Evolutionary conservation across 139 green algal species (phyloP).

Genomic region (Eudorina sp.): DNA sequence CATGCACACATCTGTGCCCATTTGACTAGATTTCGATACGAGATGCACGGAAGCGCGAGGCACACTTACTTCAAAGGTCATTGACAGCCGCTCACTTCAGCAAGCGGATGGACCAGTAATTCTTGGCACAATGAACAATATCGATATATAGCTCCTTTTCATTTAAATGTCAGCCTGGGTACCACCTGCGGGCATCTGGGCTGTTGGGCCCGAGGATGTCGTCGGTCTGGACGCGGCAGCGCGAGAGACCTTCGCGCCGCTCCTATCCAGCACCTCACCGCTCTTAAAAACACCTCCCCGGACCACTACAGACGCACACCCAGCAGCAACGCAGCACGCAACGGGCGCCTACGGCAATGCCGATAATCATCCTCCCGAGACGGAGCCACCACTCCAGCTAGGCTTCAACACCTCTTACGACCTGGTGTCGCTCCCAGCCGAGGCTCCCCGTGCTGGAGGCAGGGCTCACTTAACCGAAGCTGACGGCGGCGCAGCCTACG

Average conservation of each 20-base stretch:
- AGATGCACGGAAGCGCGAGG: too few relatives aligned
- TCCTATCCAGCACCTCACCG: background rate
- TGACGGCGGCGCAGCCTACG: background rate
- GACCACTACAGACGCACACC: too few relatives aligned
- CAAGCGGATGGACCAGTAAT: too few relatives aligned
- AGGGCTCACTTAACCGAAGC: background rate
- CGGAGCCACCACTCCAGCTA: background rate
- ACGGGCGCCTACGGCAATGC: background rate
- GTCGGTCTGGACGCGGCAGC: background rate
- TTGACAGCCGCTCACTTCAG: too few relatives aligned
- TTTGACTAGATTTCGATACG: too few relatives aligned
- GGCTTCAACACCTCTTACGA: background rate
- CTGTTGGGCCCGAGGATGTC: background rate
- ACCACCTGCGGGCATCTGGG: conserved; percentile 4
- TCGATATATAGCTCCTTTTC: too few relatives aligned
- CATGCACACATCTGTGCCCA: too few relatives aligned
- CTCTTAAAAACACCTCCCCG: background rate
- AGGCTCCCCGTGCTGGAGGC: background rate
- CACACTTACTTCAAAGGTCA: too few relatives aligned
- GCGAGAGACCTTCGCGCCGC: background rate
- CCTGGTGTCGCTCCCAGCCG: background rate
- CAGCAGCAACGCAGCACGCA: too few relatives aligned
- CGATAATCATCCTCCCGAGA: background rate
- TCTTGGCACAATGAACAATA: too few relatives aligned
- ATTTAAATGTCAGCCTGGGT: conserved; percentile 36